A percentile compares a stretch with the other conserved stretches of the same genome.
phyloP scores from a whole-genome alignment of 1,284 basidiomycete genomes.

The Phellopilus nigrolimitatus region DNA sequence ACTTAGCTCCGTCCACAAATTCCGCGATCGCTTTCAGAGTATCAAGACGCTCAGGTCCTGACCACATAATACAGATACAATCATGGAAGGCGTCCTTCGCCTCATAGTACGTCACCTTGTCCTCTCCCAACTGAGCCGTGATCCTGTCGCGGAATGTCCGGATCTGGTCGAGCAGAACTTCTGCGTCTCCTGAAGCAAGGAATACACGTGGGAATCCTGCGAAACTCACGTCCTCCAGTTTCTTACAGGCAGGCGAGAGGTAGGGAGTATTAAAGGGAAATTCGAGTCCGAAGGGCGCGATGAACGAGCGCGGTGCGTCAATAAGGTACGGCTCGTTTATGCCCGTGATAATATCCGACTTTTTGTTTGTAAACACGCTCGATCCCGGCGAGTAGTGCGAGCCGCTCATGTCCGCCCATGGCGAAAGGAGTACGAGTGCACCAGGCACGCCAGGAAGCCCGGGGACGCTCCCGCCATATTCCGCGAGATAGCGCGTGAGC shows the following conservation, averaged over 20 bases:
- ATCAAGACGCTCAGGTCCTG: conserved; percentile 49
- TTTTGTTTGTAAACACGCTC: conserved; percentile 30
- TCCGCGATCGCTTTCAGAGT: background rate
- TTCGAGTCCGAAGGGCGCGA: conserved; percentile 39
- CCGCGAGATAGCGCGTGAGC: conserved; percentile 30
- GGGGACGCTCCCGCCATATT: conserved; percentile 26
- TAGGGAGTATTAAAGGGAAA: conserved; percentile 43
- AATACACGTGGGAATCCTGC: conserved; percentile 51
- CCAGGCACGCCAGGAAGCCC: conserved; percentile 41
- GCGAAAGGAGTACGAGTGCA: conserved; percentile 51
- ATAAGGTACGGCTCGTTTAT: conserved; percentile 9
- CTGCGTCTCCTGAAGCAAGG: conserved; percentile 48
- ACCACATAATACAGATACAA: conserved; percentile 35
- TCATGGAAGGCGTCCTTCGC: conserved; percentile 24
- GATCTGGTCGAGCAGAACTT: conserved; percentile 48
- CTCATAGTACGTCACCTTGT: conserved; percentile 20
- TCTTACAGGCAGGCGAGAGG: conserved; percentile 49
- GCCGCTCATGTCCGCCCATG: conserved; percentile 49
- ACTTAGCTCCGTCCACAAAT: background rate
- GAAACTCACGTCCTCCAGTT: conserved; percentile 38
- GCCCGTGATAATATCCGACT: conserved; percentile 38
- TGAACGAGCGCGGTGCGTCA: conserved; percentile 26
- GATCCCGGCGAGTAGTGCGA: conserved; percentile 32
- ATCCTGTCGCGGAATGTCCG: conserved; percentile 39
- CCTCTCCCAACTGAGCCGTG: conserved; percentile 23